Evolutionary conservation across 2,329 filamentous ascomycete genomes (phyloP), one percentile per base, ranked within the genome.

Genomic region (Didymellaceae sp.): DNA sequence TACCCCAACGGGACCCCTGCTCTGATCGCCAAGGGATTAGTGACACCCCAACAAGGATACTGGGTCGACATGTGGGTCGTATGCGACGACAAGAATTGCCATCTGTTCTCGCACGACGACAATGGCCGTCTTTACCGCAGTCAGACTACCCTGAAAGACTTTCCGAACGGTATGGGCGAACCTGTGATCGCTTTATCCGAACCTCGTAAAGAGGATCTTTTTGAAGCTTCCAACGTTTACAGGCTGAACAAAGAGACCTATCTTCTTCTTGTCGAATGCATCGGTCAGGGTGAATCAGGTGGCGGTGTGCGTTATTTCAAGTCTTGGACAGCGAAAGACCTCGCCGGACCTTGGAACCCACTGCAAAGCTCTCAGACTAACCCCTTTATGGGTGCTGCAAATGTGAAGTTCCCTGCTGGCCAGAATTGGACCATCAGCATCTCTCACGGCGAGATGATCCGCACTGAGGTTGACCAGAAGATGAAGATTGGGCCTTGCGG

Each of bases 61-160:
- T 77, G 74, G 74, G 73, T 76, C 10, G 75, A 76, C 56, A 75
- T 76, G 74, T 75, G 74, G 73, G 68, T 75, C 18, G 74, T 77
- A 40, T 77, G 74, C 62, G 74, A 76, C 55, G 43, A 52, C 2
- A 25, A 41, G 1, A 58, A 66, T 49, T 76, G 73, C 58, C 67
- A 76, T 51, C 66, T 76, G 18, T 77, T 74, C 65, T 75, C 72
- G 9, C 72, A 67, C 21, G 73, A 76, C 48, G 74, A 76, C 57
- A 76, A 76, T 43, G 74, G 74, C 6, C 70, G 70, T 8, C 63
- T 77, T 3, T 77, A 74, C 61, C 74, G 74, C 37, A 70, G 68
- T 11, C 59, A 72, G 41, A 76, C 74, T 0, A 25, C 66, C 2
- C 21, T 76, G 2, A 41, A 43, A 2, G 46, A 67, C 10, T 76